phyloP scores from a whole-genome alignment of 2,329 filamentous ascomycete species.

The Orbilia blumenaviensis region DNA sequence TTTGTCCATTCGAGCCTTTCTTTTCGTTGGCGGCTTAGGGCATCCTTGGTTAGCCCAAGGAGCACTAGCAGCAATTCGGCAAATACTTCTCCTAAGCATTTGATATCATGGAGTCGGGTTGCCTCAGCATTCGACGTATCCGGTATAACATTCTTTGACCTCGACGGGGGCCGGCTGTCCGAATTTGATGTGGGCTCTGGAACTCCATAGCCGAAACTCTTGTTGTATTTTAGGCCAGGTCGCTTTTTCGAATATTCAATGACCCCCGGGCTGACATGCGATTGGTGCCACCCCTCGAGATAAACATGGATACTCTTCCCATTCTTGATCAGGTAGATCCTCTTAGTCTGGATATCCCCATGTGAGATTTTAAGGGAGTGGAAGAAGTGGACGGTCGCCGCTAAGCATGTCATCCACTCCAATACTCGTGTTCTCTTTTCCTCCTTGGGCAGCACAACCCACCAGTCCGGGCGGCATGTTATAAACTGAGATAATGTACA shows the following conservation, averaged over 20 bases:
- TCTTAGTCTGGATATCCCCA: constrained; percentile 36
- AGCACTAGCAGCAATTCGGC: constrained; percentile 33
- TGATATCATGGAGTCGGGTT: constrained; percentile 36
- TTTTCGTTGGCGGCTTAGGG: constrained; percentile 39
- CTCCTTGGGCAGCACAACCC: constrained; percentile 41
- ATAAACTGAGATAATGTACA: constrained; percentile 44
- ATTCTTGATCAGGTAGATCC: constrained; percentile 31
- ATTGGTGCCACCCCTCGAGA: constrained; percentile 41
- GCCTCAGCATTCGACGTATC: constrained; percentile 31
- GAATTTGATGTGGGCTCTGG: constrained; percentile 4
- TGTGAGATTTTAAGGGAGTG: constrained; percentile 46
- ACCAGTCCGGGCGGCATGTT: constrained; percentile 36
- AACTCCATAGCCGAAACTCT: constrained; percentile 46
- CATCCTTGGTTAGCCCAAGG: constrained; percentile 38
- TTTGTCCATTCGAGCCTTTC: constrained; percentile 47
- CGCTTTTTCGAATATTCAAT: constrained; percentile 33
- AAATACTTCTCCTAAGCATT: constrained; percentile 40
- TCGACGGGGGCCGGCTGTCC: constrained; percentile 34
- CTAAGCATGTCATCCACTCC: constrained; percentile 48
- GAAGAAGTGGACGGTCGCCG: constrained; percentile 40
- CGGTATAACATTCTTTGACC: constrained; percentile 14
- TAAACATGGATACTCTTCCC: constrained; percentile 40
- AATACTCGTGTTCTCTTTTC: constrained; percentile 34
- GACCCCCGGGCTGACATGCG: constrained; percentile 25
- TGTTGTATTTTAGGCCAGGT: constrained; percentile 40